These are phyloP conservation scores for Lodderomyces orthopsilosis DNA, from an alignment of 1,139 yeast species.

Conservation along the genomic window DNA sequence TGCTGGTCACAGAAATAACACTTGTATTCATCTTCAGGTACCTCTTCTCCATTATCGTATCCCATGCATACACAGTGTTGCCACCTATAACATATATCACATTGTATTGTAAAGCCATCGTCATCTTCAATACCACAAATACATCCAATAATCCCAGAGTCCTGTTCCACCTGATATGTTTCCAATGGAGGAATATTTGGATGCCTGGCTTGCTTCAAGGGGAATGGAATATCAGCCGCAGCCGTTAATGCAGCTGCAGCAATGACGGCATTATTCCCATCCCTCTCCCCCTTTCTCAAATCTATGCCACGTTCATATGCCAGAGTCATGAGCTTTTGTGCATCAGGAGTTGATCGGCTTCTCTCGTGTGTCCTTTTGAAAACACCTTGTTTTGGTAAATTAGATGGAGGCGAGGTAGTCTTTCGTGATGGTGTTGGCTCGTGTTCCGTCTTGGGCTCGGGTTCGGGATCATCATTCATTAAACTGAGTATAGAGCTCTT, in stretches of 20 bases:
- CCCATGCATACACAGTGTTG: conserved; percentile 92
- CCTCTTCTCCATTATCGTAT: conserved; percentile 65
- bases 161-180: conserved; percentile 66
- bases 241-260: conserved; percentile 75
- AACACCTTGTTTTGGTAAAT: conserved; percentile 13
- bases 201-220: conserved; percentile 24
- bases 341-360: conserved; percentile 24
- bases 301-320: conserved; percentile 41
- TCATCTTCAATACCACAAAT: conserved; percentile 87
- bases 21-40: conserved; percentile 74
- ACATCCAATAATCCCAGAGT: conserved; percentile 85
- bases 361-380: conserved; percentile 16
- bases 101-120: conserved; percentile 93
- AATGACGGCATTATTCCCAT: conserved; percentile 51
- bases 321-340: conserved; percentile 8
- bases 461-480: conserved; percentile 13
- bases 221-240: conserved; percentile 66
- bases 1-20: conserved; percentile 75
- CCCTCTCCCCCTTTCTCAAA: conserved; percentile 34
- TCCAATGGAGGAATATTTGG: conserved; percentile 29
- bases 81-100: conserved; percentile 91
- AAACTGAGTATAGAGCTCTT: conserved; percentile 14
- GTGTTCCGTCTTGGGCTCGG: conserved; percentile 5
- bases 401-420: conserved; percentile 8
- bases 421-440: conserved; percentile 8